phyloP scores from a whole-genome alignment of 1,284 basidiomycete species.

The Naganishia sp. region DNA sequence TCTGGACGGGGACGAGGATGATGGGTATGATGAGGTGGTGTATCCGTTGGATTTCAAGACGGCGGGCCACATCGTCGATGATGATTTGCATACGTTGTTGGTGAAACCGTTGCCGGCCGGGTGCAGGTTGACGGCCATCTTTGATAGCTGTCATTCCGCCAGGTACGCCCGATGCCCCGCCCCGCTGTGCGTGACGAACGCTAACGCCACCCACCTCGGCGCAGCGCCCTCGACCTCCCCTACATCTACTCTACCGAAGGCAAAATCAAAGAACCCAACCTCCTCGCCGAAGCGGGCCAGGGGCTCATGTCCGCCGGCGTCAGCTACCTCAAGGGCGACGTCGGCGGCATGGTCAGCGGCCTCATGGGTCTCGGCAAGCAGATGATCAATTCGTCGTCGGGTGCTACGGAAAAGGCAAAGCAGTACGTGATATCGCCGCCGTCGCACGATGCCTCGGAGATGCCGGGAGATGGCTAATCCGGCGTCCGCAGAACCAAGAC shows the following conservation, averaged over 20 bases:
- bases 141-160: constrained; percentile 61
- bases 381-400: constrained; percentile 50
- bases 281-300: constrained; percentile 73
- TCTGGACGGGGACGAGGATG: constrained; percentile 59
- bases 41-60: constrained; percentile 78
- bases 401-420: constrained; percentile 65
- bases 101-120: constrained; percentile 70
- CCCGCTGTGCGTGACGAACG: too few species aligned
- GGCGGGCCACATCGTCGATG: constrained; percentile 75
- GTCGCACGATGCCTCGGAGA: neutral
- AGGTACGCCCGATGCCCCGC: constrained; percentile 31
- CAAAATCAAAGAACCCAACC: constrained; percentile 88
- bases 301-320: constrained; percentile 61
- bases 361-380: constrained; percentile 54
- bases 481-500: constrained; percentile 57
- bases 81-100: constrained; percentile 59
- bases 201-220: constrained; percentile 5
- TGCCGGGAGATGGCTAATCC: neutral
- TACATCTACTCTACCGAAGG: constrained; percentile 84
- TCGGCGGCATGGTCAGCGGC: constrained; percentile 66
- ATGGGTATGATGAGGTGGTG: constrained; percentile 63
- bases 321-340: constrained; percentile 63
- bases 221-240: constrained; percentile 55
- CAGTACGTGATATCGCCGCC: constrained; percentile 54
- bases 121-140: constrained; percentile 84